A percentile compares a stretch with the other conserved stretches of the same genome.
phyloP scores from a whole-genome alignment of 2,329 filamentous ascomycete genomes.

The Aspergillus pseudoglaucus region DNA sequence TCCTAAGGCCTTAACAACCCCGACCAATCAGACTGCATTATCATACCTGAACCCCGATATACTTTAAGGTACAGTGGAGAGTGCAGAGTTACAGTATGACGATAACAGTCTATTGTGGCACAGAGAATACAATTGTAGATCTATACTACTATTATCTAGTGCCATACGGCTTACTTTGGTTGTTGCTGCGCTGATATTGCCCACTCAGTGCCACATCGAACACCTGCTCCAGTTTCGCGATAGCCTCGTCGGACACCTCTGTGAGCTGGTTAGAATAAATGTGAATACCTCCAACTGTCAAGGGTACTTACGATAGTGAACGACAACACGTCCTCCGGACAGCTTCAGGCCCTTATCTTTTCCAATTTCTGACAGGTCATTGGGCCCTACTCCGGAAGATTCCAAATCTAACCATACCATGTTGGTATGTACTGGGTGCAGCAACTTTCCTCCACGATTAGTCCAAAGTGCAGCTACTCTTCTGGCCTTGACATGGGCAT shows the following conservation, averaged over 20 bases:
- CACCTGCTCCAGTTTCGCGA: constrained; percentile 51
- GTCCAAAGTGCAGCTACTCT: constrained; percentile 62
- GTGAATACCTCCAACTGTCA: background rate
- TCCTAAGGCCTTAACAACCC: constrained; percentile 15
- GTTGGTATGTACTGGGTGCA: constrained; percentile 74
- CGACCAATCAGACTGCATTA: constrained; percentile 9
- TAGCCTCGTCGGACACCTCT: constrained; percentile 61
- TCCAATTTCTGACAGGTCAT: constrained; percentile 50
- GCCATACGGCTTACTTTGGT: constrained; percentile 29
- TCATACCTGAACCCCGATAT: constrained; percentile 7
- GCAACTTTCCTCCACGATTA: constrained; percentile 60
- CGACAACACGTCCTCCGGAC: constrained; percentile 54
- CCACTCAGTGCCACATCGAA: constrained; percentile 42
- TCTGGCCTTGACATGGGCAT: constrained; percentile 58
- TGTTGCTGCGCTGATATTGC: constrained; percentile 24
- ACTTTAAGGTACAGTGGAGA: background rate
- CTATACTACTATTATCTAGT: constrained; percentile 14
- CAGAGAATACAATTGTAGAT: background rate
- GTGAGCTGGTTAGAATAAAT: constrained; percentile 17
- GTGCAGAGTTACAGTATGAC: too few relatives aligned
- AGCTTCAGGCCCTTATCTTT: constrained; percentile 53
- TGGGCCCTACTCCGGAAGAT: constrained; percentile 48
- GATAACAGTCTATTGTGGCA: too few relatives aligned
- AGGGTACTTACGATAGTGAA: constrained; percentile 54
- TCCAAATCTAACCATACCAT: constrained; percentile 81